Conservation (phyloP, 805 yeast genomes). For the Metschnikowia corniflorae region DNA sequence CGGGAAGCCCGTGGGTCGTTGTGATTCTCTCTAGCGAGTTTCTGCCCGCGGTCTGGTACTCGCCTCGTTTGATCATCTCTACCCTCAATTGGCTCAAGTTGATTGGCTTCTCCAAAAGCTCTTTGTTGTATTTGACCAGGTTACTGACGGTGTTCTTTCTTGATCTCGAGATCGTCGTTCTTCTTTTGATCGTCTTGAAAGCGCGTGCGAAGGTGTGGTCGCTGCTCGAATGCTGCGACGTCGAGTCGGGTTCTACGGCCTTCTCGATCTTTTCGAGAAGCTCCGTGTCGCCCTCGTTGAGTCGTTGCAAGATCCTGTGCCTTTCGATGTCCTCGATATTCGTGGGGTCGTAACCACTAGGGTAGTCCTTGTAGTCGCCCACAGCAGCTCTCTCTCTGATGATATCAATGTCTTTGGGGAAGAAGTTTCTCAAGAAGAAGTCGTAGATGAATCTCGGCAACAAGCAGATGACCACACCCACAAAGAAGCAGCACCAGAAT, state of each 20-base stretch:
- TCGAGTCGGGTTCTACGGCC: slow-evolving; percentile 18
- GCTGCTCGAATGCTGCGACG: slow-evolving; percentile 7
- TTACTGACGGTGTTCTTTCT: slow-evolving; percentile 22
- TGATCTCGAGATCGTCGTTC: slow-evolving; percentile 26
- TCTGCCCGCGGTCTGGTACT: slow-evolving; percentile 28
- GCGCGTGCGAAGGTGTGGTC: slow-evolving; percentile 19
- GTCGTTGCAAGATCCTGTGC: slow-evolving; percentile 30
- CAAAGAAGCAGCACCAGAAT: slow-evolving; percentile 63
- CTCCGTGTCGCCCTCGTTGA: slow-evolving; percentile 33
- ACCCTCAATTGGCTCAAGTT: slow-evolving; percentile 32
- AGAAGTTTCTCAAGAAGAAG: slow-evolving; percentile 46
- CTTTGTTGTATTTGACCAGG: slow-evolving; percentile 18
- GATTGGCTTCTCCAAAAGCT: slow-evolving; percentile 31
- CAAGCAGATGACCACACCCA: slow-evolving; percentile 52
- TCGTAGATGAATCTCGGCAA: slow-evolving; percentile 60
- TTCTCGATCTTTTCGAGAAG: slow-evolving; percentile 33
- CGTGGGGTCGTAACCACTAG: slow-evolving; percentile 53
- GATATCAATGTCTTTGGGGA: slow-evolving; percentile 67
- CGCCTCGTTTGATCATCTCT: slow-evolving; percentile 39
- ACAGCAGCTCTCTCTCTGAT: slow-evolving; percentile 56
- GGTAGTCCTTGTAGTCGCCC: slow-evolving; percentile 51
- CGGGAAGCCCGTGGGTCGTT: slow-evolving; percentile 47
- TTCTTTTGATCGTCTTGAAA: slow-evolving; percentile 34
- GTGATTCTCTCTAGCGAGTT: slow-evolving; percentile 38
- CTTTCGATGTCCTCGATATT: slow-evolving; percentile 40